Base-by-base conservation (phyloP, 495 filamentous ascomycete species). In the Xanthoparmelia taractica region DNA sequence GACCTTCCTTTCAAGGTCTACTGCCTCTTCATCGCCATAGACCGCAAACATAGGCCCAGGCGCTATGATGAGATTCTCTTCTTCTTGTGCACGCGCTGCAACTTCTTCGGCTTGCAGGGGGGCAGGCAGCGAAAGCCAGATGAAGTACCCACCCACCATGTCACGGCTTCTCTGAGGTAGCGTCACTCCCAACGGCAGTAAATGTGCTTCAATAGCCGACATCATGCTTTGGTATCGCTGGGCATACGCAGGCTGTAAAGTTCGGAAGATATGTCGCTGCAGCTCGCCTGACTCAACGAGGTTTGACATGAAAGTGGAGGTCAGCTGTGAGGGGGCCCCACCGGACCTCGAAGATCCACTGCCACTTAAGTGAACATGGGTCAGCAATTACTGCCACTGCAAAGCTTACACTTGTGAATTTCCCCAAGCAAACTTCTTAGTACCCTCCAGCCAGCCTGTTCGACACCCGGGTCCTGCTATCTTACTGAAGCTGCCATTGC, bases 401-500 rank as follows among this genome's bases (percentile, higher is more conserved):
- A 40, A 43, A 31, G 58, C 84, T 67, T 78, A 88, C 85, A 77
- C 75, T 77, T 88, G 84, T 11, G 85, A 81, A 5, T 90, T 66
- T 1, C 87, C 89, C 68, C 79, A 78, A 0, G 84, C 84, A 61
- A 95, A 78, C 59, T 85, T 87, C 25, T 79, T 73, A 5, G 86
- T 84, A 20, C 79, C 85, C 70, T 96, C 92, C 1, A 84, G 81
- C 91, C 92, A 97, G 25, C 92, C 92, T 3, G 87, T 90, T 38
- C 92, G 77, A 41, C 85, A 67, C 0, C 91, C 92, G 0, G 92
- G 91, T 0, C 83, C 88, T n/a, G 85, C 79, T 20, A 96, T 80
- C 73, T 97, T 97, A 68, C 82, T 87, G 74, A 96, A 96, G 20
- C 82, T 88, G 25, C 86, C 90, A 73, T 96, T 96, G 66, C 84